Evolutionary conservation across 768 basidiomycete genomes (phyloP).

Genomic region (Termitomyces sp.): DNA sequence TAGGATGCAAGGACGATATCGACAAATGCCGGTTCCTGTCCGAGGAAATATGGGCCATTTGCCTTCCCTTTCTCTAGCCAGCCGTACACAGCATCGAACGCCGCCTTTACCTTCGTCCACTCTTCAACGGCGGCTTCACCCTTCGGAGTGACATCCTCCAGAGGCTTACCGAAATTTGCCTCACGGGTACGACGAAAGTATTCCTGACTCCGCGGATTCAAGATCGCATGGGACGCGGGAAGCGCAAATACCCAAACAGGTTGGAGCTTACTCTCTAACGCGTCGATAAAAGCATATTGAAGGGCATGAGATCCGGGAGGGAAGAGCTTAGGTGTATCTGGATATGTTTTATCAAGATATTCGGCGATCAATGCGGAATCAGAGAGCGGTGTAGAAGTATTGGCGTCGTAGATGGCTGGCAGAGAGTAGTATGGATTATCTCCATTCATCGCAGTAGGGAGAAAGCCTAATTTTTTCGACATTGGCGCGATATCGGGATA

Average conservation of each 20-base stretch:
- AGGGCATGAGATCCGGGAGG: slow-evolving; percentile 15
- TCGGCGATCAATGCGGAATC: slow-evolving; percentile 39
- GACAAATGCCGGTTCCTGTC: slow-evolving; percentile 28
- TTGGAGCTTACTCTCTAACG: slow-evolving; percentile 8
- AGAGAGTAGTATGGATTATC: slow-evolving; percentile 30
- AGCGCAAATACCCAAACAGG: slow-evolving; percentile 14
- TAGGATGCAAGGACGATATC: slow-evolving; percentile 32
- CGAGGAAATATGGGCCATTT: slow-evolving; percentile 29
- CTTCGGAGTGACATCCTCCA: slow-evolving; percentile 30
- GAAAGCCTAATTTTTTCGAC: slow-evolving; percentile 25
- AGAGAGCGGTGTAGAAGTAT: slow-evolving; percentile 24
- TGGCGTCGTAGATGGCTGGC: slow-evolving; percentile 35
- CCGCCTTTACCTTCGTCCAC: slow-evolving; percentile 32
- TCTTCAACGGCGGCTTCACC: slow-evolving; percentile 23
- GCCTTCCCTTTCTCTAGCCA: slow-evolving; percentile 24
- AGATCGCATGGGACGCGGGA: slow-evolving; percentile 15
- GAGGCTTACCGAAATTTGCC: slow-evolving; percentile 22
- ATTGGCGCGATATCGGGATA: slow-evolving; percentile 32
- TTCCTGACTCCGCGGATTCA: slow-evolving; percentile 28
- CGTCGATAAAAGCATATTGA: slow-evolving; percentile 15
- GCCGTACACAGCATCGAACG: slow-evolving; percentile 19
- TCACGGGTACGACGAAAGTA: slow-evolving; percentile 35
- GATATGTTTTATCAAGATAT: slow-evolving; percentile 41
- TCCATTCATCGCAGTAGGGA: slow-evolving; percentile 25
- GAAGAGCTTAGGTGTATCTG: slow-evolving; percentile 22